These are phyloP conservation scores for Pyrus bretschneideri DNA, from an alignment of 306 rosid species.

Conservation along the genomic window DNA sequence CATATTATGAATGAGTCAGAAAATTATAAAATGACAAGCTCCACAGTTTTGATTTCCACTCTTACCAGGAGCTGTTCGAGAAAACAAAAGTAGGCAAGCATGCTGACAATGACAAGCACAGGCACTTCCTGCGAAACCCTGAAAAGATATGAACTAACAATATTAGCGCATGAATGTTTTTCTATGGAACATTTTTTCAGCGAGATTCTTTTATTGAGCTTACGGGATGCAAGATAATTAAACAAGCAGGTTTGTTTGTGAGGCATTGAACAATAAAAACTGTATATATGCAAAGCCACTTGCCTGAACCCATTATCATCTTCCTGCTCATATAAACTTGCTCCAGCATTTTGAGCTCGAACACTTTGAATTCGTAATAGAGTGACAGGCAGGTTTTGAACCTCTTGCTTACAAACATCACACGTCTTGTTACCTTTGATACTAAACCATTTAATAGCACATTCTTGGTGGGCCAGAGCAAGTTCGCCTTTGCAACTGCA, in stretches of 20 bases:
- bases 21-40: constrained; percentile 10
- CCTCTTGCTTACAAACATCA: constrained; percentile 93
- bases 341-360: constrained; percentile 40
- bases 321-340: constrained; percentile 37
- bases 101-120: constrained; percentile 86
- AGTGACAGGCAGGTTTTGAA: constrained; percentile 78
- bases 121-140: constrained; percentile 99
- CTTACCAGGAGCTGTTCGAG: constrained; percentile 94
- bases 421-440: constrained; percentile 93
- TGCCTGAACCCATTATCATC: constrained; percentile 68
- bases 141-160: constrained; percentile 17
- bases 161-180: constrained; percentile 1
- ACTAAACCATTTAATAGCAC: constrained; percentile 93
- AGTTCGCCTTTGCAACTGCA: constrained; percentile 99
- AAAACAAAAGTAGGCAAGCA: constrained; percentile 95
- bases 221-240: too few relatives aligned
- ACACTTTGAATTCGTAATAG: constrained; percentile 65
- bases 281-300: constrained; percentile 10
- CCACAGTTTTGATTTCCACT: not conserved
- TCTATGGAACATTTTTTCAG: too few relatives aligned
- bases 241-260: not conserved
- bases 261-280: not conserved
- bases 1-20: constrained; percentile 10
- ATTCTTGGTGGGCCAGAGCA: constrained; percentile 94
- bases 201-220: too few relatives aligned